These are phyloP conservation scores for Hapsidospora chrysogenum DNA, from an alignment of 495 filamentous ascomycete species.

Conservation along the genomic window DNA sequence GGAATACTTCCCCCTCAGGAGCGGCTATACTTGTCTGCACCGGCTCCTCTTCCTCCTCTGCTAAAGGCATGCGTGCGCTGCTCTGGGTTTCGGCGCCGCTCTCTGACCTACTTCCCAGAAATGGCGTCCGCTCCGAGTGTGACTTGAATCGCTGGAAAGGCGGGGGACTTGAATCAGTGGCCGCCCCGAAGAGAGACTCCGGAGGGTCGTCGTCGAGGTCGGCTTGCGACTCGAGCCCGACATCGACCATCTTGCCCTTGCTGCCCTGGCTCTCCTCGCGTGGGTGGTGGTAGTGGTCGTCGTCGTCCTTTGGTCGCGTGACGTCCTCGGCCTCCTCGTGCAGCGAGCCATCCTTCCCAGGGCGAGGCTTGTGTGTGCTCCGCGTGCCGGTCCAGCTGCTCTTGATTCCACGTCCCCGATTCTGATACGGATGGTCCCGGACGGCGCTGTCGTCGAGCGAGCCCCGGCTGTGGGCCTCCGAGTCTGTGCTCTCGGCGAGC, in stretches of 20 bases:
- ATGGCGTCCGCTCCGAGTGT: constrained; percentile 7
- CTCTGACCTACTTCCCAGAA: constrained; percentile 5
- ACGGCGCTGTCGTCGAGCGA: constrained; percentile 41
- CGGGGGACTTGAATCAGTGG: constrained; percentile 55
- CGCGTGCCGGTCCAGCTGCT: constrained; percentile 41
- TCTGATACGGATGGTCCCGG: constrained; percentile 12
- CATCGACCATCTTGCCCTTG: constrained; percentile 66
- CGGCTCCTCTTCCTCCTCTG: constrained; percentile 6
- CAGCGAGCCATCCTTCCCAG: constrained; percentile 8
- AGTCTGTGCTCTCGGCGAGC: constrained; percentile 65
- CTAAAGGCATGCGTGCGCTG: constrained; percentile 12
- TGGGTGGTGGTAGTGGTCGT: constrained; percentile 39
- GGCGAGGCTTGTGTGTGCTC: constrained; percentile 13
- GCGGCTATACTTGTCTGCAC: constrained; percentile 12
- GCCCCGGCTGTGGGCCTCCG: constrained; percentile 46
- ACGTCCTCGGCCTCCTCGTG: constrained; percentile 29
- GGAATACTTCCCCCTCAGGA: constrained; percentile 29
- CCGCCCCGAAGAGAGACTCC: constrained; percentile 37
- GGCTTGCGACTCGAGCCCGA: constrained; percentile 56
- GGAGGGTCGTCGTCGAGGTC: constrained; percentile 42
- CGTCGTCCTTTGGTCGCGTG: not conserved
- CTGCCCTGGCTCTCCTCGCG: constrained; percentile 26
- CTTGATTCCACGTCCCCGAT: constrained; percentile 34
- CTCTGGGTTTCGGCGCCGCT: constrained; percentile 8
- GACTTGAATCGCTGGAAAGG: constrained; percentile 65